A percentile compares a stretch with the other conserved stretches of the same genome.
These are phyloP conservation scores for Candida wancherniae DNA, from an alignment of 805 yeast genomes.

Conservation along the genomic window DNA sequence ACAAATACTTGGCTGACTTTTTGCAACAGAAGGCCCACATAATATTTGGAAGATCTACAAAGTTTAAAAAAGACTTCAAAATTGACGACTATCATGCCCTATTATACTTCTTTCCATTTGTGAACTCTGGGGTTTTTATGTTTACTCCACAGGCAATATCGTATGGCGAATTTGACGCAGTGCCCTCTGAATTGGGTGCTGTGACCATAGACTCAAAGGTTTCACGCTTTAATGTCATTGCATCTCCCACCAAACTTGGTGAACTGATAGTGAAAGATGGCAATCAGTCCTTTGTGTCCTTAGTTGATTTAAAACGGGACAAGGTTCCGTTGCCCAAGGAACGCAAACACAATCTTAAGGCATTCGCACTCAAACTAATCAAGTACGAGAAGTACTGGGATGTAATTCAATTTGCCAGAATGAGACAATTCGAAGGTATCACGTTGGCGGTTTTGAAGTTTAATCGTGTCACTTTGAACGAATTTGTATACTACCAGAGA, in stretches of 20 bases:
- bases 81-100: constrained; percentile 29
- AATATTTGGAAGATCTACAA: constrained; percentile 23
- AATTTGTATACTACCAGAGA: constrained; percentile 10
- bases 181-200: constrained; percentile 7
- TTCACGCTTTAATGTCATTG: constrained; percentile 8
- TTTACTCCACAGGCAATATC: constrained; percentile 24
- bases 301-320: background rate
- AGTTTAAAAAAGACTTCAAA: constrained; percentile 12
- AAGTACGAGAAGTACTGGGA: constrained; percentile 8
- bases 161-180: constrained; percentile 18
- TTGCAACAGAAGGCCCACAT: constrained; percentile 12
- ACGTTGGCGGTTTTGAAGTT: constrained; percentile 14
- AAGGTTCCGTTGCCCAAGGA: constrained; percentile 13
- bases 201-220: constrained; percentile 3
- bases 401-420: constrained; percentile 10
- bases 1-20: constrained; percentile 9
- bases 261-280: constrained; percentile 8
- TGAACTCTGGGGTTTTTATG: constrained; percentile 19
- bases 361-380: constrained; percentile 13
- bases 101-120: constrained; percentile 30
- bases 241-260: constrained; percentile 9
- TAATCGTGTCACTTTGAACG: constrained; percentile 12
- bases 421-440: constrained; percentile 9
- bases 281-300: constrained; percentile 3
- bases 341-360: constrained; percentile 13